Percentiles rank a stretch among this genome's conserved stretches.
Evolutionary conservation across 2,329 filamentous ascomycete genomes (phyloP).

Genomic region (Colletotrichum orbiculare): DNA sequence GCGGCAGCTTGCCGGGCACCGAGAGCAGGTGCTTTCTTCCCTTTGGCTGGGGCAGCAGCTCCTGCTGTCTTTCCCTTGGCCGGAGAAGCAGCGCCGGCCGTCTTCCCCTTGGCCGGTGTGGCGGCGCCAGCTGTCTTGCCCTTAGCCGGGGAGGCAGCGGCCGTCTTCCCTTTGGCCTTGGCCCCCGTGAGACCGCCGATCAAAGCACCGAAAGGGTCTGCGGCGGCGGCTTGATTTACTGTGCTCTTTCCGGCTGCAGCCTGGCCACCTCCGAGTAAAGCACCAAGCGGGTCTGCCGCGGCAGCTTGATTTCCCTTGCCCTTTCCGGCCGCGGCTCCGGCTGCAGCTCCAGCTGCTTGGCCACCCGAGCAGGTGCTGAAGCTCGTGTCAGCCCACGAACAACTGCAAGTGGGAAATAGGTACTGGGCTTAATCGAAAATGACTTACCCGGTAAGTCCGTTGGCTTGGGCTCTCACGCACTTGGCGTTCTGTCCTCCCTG

Average conservation of each 20-base stretch:
- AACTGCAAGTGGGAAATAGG: neutral
- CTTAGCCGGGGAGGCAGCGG: slow-evolving; percentile 13
- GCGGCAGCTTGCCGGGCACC: slow-evolving; percentile 27
- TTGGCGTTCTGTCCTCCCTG: slow-evolving; percentile 31
- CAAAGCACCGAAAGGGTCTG: slow-evolving; percentile 15
- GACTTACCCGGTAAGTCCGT: slow-evolving; percentile 22
- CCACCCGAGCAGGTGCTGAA: slow-evolving; percentile 11
- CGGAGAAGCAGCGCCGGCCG: slow-evolving; percentile 7
- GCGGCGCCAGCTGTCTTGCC: slow-evolving; percentile 17
- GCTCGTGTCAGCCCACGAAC: neutral
- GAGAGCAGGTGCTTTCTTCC: slow-evolving; percentile 11
- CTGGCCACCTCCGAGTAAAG: slow-evolving; percentile 4
- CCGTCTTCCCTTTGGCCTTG: slow-evolving; percentile 5
- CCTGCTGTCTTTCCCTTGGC: slow-evolving; percentile 17
- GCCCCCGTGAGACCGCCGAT: slow-evolving; percentile 18
- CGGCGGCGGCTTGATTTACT: slow-evolving; percentile 13
- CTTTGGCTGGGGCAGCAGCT: slow-evolving; percentile 16
- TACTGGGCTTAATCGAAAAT: too few relatives aligned
- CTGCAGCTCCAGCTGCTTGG: slow-evolving; percentile 7
- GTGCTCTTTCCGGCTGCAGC: slow-evolving; percentile 9
- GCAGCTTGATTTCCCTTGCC: slow-evolving; percentile 14
- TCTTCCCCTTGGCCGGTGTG: slow-evolving; percentile 14
- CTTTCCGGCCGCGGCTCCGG: slow-evolving; percentile 11
- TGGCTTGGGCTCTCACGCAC: slow-evolving; percentile 28
- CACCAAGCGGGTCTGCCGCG: slow-evolving; percentile 16